Conservation (phyloP, 2,329 filamentous ascomycete species). For the Colletotrichum sansevieriae region DNA sequence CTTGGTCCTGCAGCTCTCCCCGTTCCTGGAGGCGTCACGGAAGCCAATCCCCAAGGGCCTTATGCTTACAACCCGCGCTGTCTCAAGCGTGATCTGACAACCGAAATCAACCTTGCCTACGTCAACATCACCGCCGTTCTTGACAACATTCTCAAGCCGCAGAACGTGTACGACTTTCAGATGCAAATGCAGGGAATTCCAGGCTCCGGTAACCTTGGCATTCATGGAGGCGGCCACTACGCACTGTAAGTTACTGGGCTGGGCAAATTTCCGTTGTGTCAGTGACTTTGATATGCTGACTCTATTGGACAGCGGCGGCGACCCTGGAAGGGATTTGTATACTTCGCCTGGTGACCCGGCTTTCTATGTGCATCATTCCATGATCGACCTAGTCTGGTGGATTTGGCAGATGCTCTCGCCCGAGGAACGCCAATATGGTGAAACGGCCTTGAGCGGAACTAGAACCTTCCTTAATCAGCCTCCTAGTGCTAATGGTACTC, state of each 20-base stretch:
- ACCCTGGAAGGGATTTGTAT: slow-evolving; percentile 56
- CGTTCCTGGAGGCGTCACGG: slow-evolving; percentile 45
- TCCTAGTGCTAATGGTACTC: slow-evolving; percentile 28
- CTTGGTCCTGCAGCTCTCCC: slow-evolving; percentile 54
- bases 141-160: slow-evolving; percentile 53
- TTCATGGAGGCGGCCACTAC: slow-evolving; percentile 40
- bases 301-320: slow-evolving; percentile 45
- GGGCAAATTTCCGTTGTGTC: fast-evolving
- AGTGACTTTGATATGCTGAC: not conserved
- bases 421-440: slow-evolving; percentile 43
- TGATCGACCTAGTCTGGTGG: slow-evolving; percentile 46
- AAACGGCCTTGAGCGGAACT: slow-evolving; percentile 44
- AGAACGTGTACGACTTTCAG: slow-evolving; percentile 58
- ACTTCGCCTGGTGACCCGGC: slow-evolving; percentile 54
- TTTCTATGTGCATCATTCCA: slow-evolving; percentile 52
- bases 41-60: slow-evolving; percentile 44
- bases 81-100: slow-evolving; percentile 54
- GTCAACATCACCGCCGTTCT: slow-evolving; percentile 49
- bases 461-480: slow-evolving; percentile 29
- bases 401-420: slow-evolving; percentile 45
- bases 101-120: slow-evolving; percentile 44
- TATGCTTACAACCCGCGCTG: slow-evolving; percentile 59
- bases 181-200: slow-evolving; percentile 57
- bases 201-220: slow-evolving; percentile 48
- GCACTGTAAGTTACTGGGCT: not conserved